Evolutionary conservation across 2,329 filamentous ascomycete species (phyloP).

Genomic region (Scedosporium dehoogii): DNA sequence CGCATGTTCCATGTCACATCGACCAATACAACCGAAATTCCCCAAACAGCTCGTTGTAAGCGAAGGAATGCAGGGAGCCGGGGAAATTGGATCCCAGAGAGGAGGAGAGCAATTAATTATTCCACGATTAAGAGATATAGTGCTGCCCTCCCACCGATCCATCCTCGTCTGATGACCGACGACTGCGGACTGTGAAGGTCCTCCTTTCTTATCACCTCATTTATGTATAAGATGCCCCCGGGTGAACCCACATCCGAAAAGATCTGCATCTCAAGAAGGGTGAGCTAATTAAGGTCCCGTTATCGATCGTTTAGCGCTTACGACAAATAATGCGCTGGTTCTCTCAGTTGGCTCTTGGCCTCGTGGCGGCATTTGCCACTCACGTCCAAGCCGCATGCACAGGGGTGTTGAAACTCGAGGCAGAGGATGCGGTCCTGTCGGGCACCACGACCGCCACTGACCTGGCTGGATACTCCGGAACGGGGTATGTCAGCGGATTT

Average conservation of each 20-base stretch:
- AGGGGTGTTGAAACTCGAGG: conserved; percentile 20
- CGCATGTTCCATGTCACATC: not conserved
- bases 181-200: not conserved
- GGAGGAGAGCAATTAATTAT: not conserved
- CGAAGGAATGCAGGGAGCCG: not conserved
- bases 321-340: not conserved
- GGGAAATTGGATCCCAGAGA: not conserved
- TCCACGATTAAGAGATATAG: not conserved
- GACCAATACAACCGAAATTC: not conserved
- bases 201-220: not conserved
- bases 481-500: conserved; percentile 37
- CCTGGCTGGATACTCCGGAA: conserved; percentile 26
- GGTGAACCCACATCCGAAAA: not conserved
- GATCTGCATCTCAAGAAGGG: not conserved
- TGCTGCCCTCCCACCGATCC: not conserved
- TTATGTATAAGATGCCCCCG: not conserved
- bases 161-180: too few species aligned
- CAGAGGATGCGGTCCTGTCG: conserved; percentile 28
- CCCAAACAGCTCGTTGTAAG: not conserved
- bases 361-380: conserved; percentile 12
- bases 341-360: not conserved
- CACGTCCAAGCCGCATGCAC: conserved; percentile 10
- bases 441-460: conserved; percentile 29
- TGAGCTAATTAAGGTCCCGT: not conserved
- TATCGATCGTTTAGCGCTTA: not conserved